Evolutionary conservation across 208 protist genomes (phyloP).

Genomic region (Acanthamoeba divionensis): DNA sequence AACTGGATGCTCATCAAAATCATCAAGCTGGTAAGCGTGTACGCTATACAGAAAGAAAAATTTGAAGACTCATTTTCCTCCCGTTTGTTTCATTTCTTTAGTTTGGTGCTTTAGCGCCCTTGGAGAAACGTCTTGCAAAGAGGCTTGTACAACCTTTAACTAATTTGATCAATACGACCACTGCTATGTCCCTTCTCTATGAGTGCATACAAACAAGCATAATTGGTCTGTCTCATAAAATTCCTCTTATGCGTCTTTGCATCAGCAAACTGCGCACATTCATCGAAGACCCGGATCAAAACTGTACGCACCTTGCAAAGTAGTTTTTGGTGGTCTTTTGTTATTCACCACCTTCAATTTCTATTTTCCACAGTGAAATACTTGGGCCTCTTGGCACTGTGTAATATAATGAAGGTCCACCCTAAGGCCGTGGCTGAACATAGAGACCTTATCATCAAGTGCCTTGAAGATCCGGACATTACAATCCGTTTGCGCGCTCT

Average conservation of each 20-base stretch:
- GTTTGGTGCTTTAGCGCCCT: conserved; percentile 92
- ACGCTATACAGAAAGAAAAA: too few species aligned
- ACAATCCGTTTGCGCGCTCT: conserved; percentile 94
- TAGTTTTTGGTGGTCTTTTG: background rate
- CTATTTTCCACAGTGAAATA: conserved; percentile 89
- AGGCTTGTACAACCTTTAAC: conserved; percentile 96
- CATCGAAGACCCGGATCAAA: conserved; percentile 95
- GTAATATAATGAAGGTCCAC: conserved; percentile 88
- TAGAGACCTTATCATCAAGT: conserved; percentile 88
- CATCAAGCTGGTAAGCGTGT: conserved; percentile 89
- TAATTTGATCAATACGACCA: conserved; percentile 92
- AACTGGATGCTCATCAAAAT: conserved; percentile 99
- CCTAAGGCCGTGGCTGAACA: conserved; percentile 90
- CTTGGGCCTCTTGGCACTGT: conserved; percentile 92
- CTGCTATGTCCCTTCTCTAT: conserved; percentile 93
- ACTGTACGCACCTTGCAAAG: conserved; percentile 70
- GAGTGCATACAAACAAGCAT: conserved; percentile 93
- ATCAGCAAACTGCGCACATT: conserved; percentile 92
- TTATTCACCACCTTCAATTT: background rate
- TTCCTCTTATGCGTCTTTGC: conserved; percentile 83
- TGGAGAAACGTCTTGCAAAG: conserved; percentile 95
- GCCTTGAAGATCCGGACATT: conserved; percentile 93
- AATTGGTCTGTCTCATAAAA: conserved; percentile 67
- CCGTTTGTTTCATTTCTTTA: conserved; percentile 32
- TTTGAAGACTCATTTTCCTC: conserved; percentile 24